Percentiles rank a stretch among this genome's conserved stretches.
Conservation (phyloP, 169 alveolate genomes). For the Plasmodium gonderi region DNA sequence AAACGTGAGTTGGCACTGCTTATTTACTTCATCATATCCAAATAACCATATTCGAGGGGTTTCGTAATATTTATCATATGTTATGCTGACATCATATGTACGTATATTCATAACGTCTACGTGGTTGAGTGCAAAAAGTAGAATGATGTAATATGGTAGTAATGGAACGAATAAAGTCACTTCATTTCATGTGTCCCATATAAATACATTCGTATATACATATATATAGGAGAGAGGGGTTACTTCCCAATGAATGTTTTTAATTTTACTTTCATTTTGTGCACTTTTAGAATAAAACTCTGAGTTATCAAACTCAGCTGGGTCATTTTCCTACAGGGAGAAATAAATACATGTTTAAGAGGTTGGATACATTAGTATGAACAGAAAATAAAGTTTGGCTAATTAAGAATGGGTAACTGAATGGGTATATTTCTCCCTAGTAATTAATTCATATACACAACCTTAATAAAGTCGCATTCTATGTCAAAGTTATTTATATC, state of each 20-base stretch:
- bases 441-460: not conserved
- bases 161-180: not conserved
- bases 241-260: slow-evolving; percentile 20
- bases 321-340: slow-evolving; percentile 62
- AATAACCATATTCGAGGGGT: slow-evolving; percentile 93
- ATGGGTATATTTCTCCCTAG: slow-evolving; percentile 1
- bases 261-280: slow-evolving; percentile 12
- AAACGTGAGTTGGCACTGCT: not conserved
- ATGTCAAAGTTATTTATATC: slow-evolving; percentile 56
- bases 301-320: slow-evolving; percentile 38
- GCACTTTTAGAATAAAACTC: slow-evolving; percentile 12
- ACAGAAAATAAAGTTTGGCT: not conserved
- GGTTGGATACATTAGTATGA: too few species aligned
- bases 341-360: not conserved
- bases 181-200: not conserved
- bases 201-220: not conserved
- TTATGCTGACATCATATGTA: slow-evolving; percentile 79
- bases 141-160: not conserved
- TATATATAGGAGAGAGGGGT: not conserved
- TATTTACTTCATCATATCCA: slow-evolving; percentile 85
- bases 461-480: slow-evolving; percentile 29
- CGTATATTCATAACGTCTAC: slow-evolving; percentile 72
- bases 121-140: not conserved
- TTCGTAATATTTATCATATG: slow-evolving; percentile 79
- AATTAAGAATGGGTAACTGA: not conserved